Percentiles rank a stretch among this genome's conserved stretches.
Conservation (phyloP, 805 yeast genomes). For the Candida awuae region DNA sequence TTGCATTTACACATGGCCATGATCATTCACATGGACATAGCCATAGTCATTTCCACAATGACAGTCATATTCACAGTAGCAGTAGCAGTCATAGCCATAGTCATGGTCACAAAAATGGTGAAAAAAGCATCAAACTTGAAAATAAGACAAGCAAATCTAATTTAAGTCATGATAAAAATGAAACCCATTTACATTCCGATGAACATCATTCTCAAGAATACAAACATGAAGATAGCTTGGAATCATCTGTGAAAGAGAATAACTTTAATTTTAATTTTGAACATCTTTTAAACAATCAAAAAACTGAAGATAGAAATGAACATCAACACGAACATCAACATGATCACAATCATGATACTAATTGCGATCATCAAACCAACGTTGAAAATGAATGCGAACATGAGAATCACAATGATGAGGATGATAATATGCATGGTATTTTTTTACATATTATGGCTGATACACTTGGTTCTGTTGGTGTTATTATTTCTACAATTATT, state of each 20-base stretch:
- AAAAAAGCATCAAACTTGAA: too few species aligned
- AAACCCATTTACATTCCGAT: too few species aligned
- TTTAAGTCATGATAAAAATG: too few species aligned
- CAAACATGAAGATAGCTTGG: neutral
- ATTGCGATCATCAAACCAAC: constrained; percentile 1
- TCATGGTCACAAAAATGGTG: too few species aligned
- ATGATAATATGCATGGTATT: constrained; percentile 86
- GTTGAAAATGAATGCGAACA: constrained; percentile 22
- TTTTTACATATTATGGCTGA: constrained; percentile 92
- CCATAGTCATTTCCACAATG: constrained; percentile 24
- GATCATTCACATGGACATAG: constrained; percentile 22
- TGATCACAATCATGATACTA: constrained; percentile 2
- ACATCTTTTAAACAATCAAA: constrained; percentile 18
- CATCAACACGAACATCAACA: constrained; percentile 3
- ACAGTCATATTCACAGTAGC: constrained; percentile 1
- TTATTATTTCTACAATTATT: constrained; percentile 79
- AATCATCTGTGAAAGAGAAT: neutral
- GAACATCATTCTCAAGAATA: too few species aligned
- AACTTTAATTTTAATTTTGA: neutral
- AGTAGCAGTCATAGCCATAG: constrained; percentile 2
- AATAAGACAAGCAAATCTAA: too few species aligned
- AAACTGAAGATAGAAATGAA: neutral
- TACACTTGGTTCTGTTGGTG: constrained; percentile 94
- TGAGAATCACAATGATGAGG: constrained; percentile 31
- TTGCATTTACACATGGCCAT: constrained; percentile 72